Conservation (phyloP, 352 stramenopile genomes). For the Globisporangium megalacanthum region DNA sequence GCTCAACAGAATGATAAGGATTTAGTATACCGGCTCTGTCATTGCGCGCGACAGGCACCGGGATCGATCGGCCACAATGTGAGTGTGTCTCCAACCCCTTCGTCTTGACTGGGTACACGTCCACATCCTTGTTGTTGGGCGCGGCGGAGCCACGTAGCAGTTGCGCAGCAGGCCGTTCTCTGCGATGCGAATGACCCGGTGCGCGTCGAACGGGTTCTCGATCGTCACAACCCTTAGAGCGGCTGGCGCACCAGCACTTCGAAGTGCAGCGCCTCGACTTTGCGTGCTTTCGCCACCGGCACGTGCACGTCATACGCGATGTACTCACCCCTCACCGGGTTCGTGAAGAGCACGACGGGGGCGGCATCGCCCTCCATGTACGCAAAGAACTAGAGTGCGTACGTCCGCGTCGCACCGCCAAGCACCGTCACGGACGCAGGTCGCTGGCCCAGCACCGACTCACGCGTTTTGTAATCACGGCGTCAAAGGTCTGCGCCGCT, state of each 20-base stretch:
- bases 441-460: constrained; percentile 60
- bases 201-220: constrained; percentile 80
- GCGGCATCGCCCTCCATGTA: constrained; percentile 69
- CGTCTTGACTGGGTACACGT: too few relatives aligned
- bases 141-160: too few relatives aligned
- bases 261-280: constrained; percentile 76
- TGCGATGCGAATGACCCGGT: constrained; percentile 45
- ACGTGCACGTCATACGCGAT: constrained; percentile 58
- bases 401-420: constrained; percentile 49
- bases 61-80: too few relatives aligned
- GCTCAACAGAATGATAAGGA: too few relatives aligned
- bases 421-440: constrained; percentile 65
- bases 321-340: constrained; percentile 82
- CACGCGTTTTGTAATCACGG: constrained; percentile 48
- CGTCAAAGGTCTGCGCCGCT: constrained; percentile 64
- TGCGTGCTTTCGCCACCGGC: constrained; percentile 44
- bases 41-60: too few relatives aligned
- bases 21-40: too few relatives aligned
- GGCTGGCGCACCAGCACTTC: constrained; percentile 82
- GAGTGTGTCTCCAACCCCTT: too few relatives aligned
- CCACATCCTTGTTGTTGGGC: too few relatives aligned
- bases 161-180: too few relatives aligned
- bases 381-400: constrained; percentile 86
- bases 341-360: constrained; percentile 75
- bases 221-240: constrained; percentile 82